Conservation (phyloP, 2,329 filamentous ascomycete species). For the Penicillium italicum region DNA sequence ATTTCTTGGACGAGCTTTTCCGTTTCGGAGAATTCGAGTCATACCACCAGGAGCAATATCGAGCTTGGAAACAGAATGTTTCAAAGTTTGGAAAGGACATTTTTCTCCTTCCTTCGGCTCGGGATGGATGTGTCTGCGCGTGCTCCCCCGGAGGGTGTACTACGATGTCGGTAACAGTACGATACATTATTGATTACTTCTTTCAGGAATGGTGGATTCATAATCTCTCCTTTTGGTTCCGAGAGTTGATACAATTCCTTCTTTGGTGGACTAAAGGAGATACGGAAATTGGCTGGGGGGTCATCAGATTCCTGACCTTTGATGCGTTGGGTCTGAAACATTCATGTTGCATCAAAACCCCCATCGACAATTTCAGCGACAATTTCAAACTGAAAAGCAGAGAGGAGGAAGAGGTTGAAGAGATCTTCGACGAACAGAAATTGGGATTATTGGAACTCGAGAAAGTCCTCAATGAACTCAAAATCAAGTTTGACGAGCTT, state of each 20-base stretch:
- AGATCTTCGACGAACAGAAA: slow-evolving; percentile 1
- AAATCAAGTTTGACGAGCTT: slow-evolving; percentile 1
- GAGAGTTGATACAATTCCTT: not conserved
- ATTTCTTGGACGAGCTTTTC: too few species aligned
- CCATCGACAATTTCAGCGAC: too few species aligned
- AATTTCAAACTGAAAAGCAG: not conserved
- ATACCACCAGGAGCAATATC: too few species aligned
- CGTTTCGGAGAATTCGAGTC: too few species aligned
- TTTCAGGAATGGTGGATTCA: fast-evolving
- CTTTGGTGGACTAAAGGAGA: not conserved
- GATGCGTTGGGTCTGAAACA: slow-evolving; percentile 5
- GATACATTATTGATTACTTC: not conserved
- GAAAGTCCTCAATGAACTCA: not conserved
- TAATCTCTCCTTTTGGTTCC: not conserved
- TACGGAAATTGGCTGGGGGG: not conserved
- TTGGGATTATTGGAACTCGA: not conserved
- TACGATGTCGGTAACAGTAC: not conserved
- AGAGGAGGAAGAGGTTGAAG: not conserved
- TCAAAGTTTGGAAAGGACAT: not conserved
- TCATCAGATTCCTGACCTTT: slow-evolving; percentile 2
- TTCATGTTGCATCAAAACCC: not conserved
- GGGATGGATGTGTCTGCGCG: not conserved
- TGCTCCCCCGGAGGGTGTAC: slow-evolving; percentile 3
- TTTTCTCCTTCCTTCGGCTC: not conserved
- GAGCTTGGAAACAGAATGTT: not conserved